Evolutionary conservation across 78 protist species (phyloP).

Genomic region (Pigoraptor vietnamica): DNA sequence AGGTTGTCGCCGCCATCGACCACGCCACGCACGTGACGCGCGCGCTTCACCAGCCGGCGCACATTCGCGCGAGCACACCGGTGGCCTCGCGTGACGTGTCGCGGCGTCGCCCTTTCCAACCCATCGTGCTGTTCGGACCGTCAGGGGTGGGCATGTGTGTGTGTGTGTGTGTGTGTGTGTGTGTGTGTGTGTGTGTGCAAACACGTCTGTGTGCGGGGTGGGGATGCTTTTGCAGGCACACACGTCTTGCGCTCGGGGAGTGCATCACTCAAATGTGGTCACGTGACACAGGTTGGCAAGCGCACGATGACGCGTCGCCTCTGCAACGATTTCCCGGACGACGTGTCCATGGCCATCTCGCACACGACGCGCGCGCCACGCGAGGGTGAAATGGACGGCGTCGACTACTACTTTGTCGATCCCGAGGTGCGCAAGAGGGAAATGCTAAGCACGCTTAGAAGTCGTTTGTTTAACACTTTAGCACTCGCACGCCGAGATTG

Average conservation of each 20-base stretch:
- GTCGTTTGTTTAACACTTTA: no score
- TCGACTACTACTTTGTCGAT: conserved; percentile 36
- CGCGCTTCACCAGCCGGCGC: neutral
- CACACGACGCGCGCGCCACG: conserved; percentile 65
- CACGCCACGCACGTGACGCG: neutral
- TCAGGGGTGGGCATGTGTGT: neutral
- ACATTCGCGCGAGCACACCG: neutral
- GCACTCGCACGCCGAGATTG: no score
- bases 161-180: neutral
- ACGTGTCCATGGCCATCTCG: conserved; percentile 22
- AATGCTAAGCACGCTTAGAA: no score
- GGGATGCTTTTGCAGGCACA: no score
- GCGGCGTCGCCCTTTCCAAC: neutral
- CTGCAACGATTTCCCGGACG: neutral
- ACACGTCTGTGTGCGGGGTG: no score
- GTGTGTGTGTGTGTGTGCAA: no score
- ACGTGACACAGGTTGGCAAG: neutral
- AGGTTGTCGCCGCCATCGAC: neutral
- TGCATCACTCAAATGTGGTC: no score
- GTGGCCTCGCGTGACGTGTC: neutral
- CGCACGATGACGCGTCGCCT: neutral
- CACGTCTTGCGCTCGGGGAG: no score
- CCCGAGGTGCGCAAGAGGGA: conserved; percentile 1
- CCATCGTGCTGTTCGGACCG: neutral
- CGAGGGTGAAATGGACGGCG: conserved; percentile 54